A percentile compares a stretch with the other conserved stretches of the same genome.
phyloP scores from a whole-genome alignment of 2,329 filamentous ascomycete species.

The Colletotrichum sp. region DNA sequence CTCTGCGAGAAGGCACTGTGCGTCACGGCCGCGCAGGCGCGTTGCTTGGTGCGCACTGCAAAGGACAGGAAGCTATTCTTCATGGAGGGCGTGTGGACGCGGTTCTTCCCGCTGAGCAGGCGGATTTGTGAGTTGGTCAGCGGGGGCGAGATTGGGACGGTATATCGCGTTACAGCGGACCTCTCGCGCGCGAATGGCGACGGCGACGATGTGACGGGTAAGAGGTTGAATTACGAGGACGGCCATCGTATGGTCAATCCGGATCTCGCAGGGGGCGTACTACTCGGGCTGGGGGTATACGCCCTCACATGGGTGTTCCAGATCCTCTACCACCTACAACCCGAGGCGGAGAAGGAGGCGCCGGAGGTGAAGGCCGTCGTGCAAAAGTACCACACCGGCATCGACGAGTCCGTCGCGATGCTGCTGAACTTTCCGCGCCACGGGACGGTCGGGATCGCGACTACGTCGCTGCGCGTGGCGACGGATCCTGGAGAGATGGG shows the following conservation, averaged over 20 bases:
- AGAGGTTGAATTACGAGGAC: slow-evolving; percentile 58
- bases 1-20: slow-evolving; percentile 92
- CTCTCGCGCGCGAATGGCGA: slow-evolving; percentile 64
- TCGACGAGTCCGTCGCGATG: slow-evolving; percentile 78
- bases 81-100: slow-evolving; percentile 90
- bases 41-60: slow-evolving; percentile 75
- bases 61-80: slow-evolving; percentile 75
- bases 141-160: slow-evolving; percentile 60
- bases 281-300: slow-evolving; percentile 88
- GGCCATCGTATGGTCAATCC: slow-evolving; percentile 80
- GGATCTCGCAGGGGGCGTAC: slow-evolving; percentile 80
- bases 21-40: slow-evolving; percentile 78
- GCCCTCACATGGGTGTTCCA: slow-evolving; percentile 90
- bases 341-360: slow-evolving; percentile 68
- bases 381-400: slow-evolving; percentile 74
- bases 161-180: slow-evolving; percentile 65
- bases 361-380: slow-evolving; percentile 73
- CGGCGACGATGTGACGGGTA: slow-evolving; percentile 42
- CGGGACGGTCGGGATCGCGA: slow-evolving; percentile 74
- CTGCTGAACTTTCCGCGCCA: slow-evolving; percentile 75
- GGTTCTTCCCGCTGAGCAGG: slow-evolving; percentile 84
- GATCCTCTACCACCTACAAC: slow-evolving; percentile 81
- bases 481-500: slow-evolving; percentile 64
- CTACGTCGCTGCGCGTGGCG: slow-evolving; percentile 66
- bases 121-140: slow-evolving; percentile 70